phyloP scores from a whole-genome alignment of 352 stramenopile genomes.

The Phytopythium oedochilum region DNA sequence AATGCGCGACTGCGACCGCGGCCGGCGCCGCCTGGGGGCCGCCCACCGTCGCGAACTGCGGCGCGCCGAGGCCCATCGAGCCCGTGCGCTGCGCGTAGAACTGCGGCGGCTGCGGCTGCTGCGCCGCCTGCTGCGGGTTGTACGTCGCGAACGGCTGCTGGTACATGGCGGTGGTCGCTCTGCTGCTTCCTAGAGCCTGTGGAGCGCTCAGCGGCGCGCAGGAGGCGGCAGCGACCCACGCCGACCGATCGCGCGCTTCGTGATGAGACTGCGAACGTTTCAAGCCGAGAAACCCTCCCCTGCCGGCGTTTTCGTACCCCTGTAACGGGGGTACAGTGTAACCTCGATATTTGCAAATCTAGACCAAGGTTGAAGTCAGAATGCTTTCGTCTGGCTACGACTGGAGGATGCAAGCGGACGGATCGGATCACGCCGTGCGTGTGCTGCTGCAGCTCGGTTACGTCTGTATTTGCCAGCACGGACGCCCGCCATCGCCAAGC shows the following conservation, averaged over 20 bases:
- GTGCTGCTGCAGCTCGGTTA: neutral
- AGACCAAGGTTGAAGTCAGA: constrained; percentile 3
- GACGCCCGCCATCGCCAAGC: too few species aligned
- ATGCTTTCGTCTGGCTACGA: too few species aligned
- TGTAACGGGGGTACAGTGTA: neutral
- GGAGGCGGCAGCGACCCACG: neutral
- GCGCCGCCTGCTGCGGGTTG: constrained; percentile 11
- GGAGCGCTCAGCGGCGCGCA: neutral
- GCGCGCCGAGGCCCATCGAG: constrained; percentile 19
- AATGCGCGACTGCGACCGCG: constrained; percentile 22
- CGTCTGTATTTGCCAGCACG: neutral
- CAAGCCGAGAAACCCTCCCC: neutral
- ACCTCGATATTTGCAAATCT: constrained; percentile 1
- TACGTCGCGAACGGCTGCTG: constrained; percentile 61
- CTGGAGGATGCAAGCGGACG: too few species aligned
- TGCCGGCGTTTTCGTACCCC: neutral
- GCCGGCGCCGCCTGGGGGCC: constrained; percentile 1
- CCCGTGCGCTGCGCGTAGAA: constrained; percentile 28
- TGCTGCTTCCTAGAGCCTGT: neutral
- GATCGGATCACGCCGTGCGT: neutral
- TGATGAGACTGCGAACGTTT: neutral
- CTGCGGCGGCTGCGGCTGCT: constrained; percentile 29
- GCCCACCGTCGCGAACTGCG: constrained; percentile 32
- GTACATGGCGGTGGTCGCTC: constrained; percentile 15
- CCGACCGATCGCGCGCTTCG: neutral